These are phyloP conservation scores for Boletus pseudopeckii DNA, from an alignment of 768 basidiomycete species.

Conservation along the genomic window DNA sequence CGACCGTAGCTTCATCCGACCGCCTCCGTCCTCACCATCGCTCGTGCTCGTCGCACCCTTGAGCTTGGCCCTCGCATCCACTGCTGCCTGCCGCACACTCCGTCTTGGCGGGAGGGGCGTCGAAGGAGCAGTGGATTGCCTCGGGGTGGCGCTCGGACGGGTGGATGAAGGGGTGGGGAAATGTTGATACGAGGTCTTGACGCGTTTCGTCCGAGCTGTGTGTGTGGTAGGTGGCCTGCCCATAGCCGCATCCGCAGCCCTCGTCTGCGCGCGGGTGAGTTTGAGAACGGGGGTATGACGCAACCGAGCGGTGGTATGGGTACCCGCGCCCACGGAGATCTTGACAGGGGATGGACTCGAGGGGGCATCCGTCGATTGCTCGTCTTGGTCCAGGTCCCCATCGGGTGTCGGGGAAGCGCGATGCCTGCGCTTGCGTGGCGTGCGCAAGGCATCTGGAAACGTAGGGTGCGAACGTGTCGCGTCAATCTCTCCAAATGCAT, in stretches of 20 bases:
- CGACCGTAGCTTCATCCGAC: conserved; percentile 19
- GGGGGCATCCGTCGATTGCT: conserved; percentile 5
- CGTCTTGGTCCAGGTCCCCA: conserved; percentile 6
- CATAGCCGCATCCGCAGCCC: neutral
- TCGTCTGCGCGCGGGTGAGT: conserved; percentile 14
- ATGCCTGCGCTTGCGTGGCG: conserved; percentile 30
- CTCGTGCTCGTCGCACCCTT: conserved; percentile 4
- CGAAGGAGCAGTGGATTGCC: conserved; percentile 11
- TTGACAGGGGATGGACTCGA: conserved; percentile 34
- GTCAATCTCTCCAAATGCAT: conserved; percentile 3
- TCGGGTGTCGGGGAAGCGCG: conserved; percentile 5
- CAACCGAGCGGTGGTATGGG: neutral
- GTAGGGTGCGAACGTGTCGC: conserved; percentile 11
- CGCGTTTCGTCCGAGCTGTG: conserved; percentile 12
- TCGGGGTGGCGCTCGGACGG: neutral
- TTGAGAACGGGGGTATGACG: conserved; percentile 1
- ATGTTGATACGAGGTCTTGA: conserved; percentile 17
- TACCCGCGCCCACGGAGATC: conserved; percentile 11
- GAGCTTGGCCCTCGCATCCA: conserved; percentile 11
- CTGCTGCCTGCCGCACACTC: conserved; percentile 26
- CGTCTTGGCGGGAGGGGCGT: conserved; percentile 23
- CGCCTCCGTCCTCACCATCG: conserved; percentile 2
- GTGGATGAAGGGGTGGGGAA: conserved; percentile 29
- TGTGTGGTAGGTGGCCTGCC: neutral
- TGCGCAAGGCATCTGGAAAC: conserved; percentile 28